These are phyloP conservation scores for Candida chilensis DNA, from an alignment of 805 yeast genomes.

Conservation along the genomic window DNA sequence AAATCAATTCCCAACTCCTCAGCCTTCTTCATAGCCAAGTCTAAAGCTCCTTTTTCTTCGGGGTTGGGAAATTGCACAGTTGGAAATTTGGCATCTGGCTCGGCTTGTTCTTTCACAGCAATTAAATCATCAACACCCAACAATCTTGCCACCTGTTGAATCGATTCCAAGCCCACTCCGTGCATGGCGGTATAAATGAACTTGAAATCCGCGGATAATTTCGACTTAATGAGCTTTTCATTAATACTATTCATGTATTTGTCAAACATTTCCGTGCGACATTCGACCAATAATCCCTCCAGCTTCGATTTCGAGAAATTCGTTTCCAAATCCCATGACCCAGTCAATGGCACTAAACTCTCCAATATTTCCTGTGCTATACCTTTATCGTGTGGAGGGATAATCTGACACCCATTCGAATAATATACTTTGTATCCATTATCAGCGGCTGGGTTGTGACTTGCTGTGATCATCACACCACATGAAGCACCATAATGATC, in stretches of 20 bases:
- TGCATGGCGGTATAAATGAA: conserved; percentile 92
- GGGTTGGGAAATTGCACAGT: conserved; percentile 93
- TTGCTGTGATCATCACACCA: conserved; percentile 92
- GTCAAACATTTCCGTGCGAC: conserved; percentile 29
- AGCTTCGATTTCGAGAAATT: conserved; percentile 18
- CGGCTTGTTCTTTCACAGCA: conserved; percentile 53
- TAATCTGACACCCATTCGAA: conserved; percentile 90
- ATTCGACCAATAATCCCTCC: conserved; percentile 20
- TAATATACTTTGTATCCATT: conserved; percentile 95
- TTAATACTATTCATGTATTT: conserved; percentile 27
- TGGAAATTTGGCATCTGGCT: conserved; percentile 79
- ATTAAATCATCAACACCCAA: conserved; percentile 23
- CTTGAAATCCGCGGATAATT: conserved; percentile 20
- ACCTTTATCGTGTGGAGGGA: conserved; percentile 78
- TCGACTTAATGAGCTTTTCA: conserved; percentile 17
- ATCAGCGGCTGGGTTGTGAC: conserved; percentile 78
- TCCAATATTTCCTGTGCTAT: conserved; percentile 58
- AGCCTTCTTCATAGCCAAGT: conserved; percentile 58
- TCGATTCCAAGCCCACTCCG: conserved; percentile 78
- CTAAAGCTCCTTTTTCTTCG: conserved; percentile 88
- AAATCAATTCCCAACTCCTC: conserved; percentile 35
- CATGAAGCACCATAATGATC: conserved; percentile 53
- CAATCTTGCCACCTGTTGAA: conserved; percentile 26
- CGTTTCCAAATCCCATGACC: conserved; percentile 36
- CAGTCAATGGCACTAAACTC: conserved; percentile 52